A percentile compares a stretch with the other conserved stretches of the same genome.
Conservation (phyloP, 2,329 filamentous ascomycete species). For the Botrytis deweyae region DNA sequence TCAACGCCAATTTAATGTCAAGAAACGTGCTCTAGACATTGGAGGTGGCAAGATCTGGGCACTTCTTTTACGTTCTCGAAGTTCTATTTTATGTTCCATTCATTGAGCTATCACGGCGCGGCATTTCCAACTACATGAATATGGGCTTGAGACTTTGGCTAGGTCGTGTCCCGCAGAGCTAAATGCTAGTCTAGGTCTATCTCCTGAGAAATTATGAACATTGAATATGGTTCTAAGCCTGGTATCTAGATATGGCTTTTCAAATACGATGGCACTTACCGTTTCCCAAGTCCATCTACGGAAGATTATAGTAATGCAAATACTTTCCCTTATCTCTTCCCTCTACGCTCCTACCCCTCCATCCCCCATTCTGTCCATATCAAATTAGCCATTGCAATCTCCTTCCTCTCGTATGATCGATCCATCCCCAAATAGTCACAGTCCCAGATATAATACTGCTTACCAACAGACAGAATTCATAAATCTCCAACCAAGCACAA, state of each 20-base stretch:
- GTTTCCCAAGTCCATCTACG: not conserved
- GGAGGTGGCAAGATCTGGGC: conserved; percentile 8
- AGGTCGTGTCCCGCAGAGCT: not conserved
- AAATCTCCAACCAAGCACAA: not conserved
- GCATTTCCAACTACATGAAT: not conserved
- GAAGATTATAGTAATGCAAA: not conserved
- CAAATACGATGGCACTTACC: not conserved
- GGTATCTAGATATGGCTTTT: not conserved
- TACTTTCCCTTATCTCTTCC: not conserved
- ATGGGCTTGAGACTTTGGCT: not conserved
- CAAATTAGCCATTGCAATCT: not conserved
- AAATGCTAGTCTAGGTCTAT: not conserved
- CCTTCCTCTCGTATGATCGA: not conserved
- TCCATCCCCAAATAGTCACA: not conserved
- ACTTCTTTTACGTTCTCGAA: not conserved
- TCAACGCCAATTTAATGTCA: not conserved
- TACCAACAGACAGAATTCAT: not conserved
- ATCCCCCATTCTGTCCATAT: not conserved
- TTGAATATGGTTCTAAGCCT: not conserved
- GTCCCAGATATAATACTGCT: not conserved
- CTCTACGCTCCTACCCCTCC: not conserved
- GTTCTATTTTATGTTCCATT: not conserved
- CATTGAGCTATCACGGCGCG: not conserved
- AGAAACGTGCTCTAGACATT: not conserved
- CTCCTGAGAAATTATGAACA: not conserved